phyloP scores from a whole-genome alignment of 176 grass and related monocot species.

The Oryza glaberrima region DNA sequence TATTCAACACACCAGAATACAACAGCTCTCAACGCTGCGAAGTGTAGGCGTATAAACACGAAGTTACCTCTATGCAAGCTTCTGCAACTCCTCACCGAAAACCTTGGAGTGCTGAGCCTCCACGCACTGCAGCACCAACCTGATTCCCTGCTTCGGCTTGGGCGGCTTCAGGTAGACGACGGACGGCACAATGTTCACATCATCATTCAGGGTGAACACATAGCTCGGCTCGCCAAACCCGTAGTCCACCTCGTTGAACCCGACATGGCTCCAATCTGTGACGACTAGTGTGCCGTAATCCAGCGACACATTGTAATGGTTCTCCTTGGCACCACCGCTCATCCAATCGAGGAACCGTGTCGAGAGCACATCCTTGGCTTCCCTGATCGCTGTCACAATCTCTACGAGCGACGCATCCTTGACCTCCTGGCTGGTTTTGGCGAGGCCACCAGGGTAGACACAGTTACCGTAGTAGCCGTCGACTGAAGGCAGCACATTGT shows the following conservation, averaged over 20 bases:
- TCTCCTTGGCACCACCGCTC: constrained; percentile 42
- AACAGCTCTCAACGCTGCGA: background rate
- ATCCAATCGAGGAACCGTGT: constrained; percentile 63
- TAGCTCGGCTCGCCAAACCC: constrained; percentile 67
- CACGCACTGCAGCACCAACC: constrained; percentile 74
- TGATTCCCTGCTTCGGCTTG: constrained; percentile 65
- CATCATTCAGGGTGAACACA: constrained; percentile 67
- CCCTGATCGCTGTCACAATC: constrained; percentile 52
- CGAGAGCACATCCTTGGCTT: constrained; percentile 49
- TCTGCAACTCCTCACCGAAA: constrained; percentile 57
- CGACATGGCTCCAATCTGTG: constrained; percentile 76
- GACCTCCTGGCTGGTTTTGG: constrained; percentile 45
- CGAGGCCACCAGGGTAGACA: constrained; percentile 54
- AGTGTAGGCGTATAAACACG: constrained; percentile 7
- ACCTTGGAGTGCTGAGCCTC: constrained; percentile 54
- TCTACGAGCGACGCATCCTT: constrained; percentile 44
- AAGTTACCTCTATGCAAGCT: constrained; percentile 48
- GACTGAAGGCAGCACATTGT: constrained; percentile 46
- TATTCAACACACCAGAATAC: background rate
- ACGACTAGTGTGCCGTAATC: constrained; percentile 71
- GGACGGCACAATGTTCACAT: constrained; percentile 48
- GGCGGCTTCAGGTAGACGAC: constrained; percentile 72
- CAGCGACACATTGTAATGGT: constrained; percentile 53
- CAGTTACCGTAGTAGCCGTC: constrained; percentile 83
- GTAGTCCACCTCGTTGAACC: constrained; percentile 73